Conservation (phyloP, 495 filamentous ascomycete genomes). For the Amphirosellinia nigrospora region DNA sequence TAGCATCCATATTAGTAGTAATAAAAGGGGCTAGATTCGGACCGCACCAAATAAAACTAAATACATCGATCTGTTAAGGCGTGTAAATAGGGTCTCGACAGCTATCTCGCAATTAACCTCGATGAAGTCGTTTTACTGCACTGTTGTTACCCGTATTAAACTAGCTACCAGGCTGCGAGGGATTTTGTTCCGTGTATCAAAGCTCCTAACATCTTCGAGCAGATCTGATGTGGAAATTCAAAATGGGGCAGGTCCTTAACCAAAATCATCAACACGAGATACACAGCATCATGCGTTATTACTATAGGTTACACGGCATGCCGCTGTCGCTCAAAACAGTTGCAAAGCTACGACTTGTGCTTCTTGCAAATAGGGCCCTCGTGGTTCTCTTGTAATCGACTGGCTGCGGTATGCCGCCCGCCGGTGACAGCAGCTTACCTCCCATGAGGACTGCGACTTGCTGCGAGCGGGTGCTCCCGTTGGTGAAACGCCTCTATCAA, state of each 20-base stretch:
- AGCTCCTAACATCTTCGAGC: neutral
- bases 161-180: too few relatives aligned
- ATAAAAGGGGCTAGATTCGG: neutral
- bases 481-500: neutral
- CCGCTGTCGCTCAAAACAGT: neutral
- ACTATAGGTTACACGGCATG: neutral
- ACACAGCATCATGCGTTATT: neutral
- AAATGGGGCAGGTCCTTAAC: neutral
- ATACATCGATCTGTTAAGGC: neutral
- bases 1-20: neutral
- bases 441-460: constrained; percentile 4
- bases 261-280: neutral
- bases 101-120: neutral
- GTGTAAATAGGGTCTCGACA: too few relatives aligned
- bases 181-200: neutral
- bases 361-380: neutral
- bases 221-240: neutral
- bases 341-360: neutral
- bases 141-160: neutral
- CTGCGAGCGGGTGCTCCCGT: neutral
- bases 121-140: neutral
- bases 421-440: neutral
- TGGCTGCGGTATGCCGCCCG: neutral
- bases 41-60: neutral
- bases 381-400: neutral